phyloP scores from a whole-genome alignment of 352 stramenopile species.

The Globisporangium ultimum region DNA sequence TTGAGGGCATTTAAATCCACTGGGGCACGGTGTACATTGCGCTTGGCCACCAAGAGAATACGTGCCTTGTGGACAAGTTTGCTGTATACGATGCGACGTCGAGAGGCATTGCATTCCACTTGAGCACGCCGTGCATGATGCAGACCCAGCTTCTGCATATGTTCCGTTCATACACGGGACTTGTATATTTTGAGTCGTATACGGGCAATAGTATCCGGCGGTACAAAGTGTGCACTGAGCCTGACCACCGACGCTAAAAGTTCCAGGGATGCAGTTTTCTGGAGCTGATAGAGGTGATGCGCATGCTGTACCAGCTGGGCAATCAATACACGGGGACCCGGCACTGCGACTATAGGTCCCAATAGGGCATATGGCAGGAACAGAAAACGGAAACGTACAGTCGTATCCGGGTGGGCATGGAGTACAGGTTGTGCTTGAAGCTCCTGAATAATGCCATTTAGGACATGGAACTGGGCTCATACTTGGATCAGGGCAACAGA shows the following conservation, averaged over 20 bases:
- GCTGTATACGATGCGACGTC: slow-evolving; percentile 30
- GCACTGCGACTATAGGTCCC: slow-evolving; percentile 43
- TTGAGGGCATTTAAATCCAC: slow-evolving; percentile 52
- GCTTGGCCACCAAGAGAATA: slow-evolving; percentile 59
- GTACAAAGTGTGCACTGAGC: slow-evolving; percentile 47
- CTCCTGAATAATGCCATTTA: slow-evolving; percentile 35
- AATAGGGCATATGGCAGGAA: slow-evolving; percentile 28
- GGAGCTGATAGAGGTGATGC: slow-evolving; percentile 22
- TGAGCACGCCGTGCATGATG: slow-evolving; percentile 44
- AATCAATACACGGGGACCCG: slow-evolving; percentile 34
- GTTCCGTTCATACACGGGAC: slow-evolving; percentile 44
- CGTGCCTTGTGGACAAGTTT: slow-evolving; percentile 52
- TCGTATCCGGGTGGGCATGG: slow-evolving; percentile 49
- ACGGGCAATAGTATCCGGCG: slow-evolving; percentile 56
- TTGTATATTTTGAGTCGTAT: slow-evolving; percentile 36
- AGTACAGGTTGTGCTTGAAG: slow-evolving; percentile 34
- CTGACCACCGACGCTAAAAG: slow-evolving; percentile 47
- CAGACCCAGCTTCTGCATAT: slow-evolving; percentile 43
- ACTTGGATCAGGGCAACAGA: slow-evolving; percentile 40
- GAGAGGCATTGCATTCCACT: slow-evolving; percentile 59
- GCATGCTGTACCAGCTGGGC: slow-evolving; percentile 38
- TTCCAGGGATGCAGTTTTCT: slow-evolving; percentile 40
- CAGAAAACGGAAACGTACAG: slow-evolving; percentile 33
- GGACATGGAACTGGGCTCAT: slow-evolving; percentile 35
- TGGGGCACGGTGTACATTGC: slow-evolving; percentile 18